Evolutionary conservation across 139 green algal genomes (phyloP).

Genomic region (Closterium sp.): DNA sequence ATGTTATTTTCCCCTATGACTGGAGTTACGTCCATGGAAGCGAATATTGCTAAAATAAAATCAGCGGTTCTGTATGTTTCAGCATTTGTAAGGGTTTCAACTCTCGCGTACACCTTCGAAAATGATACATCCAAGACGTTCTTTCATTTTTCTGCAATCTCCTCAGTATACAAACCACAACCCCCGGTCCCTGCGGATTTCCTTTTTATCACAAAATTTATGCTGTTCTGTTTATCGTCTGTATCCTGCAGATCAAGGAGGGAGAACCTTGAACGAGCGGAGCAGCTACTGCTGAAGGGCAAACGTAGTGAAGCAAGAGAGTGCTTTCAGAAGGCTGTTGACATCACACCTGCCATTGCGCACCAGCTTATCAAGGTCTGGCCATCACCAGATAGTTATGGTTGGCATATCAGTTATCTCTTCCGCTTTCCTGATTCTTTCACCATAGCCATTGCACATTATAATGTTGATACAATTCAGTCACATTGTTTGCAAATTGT

Average conservation of each 20-base stretch:
- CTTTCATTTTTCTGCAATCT: not conserved
- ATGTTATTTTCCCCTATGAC: conserved; percentile 5
- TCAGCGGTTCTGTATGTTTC: too few relatives aligned
- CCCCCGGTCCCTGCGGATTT: not conserved
- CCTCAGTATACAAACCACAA: not conserved
- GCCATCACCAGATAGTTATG: not conserved
- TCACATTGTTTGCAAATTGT: not conserved
- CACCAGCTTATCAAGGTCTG: conserved; percentile 59
- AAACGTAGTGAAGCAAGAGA: conserved; percentile 64
- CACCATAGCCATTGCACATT: not conserved
- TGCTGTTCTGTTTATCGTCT: not conserved
- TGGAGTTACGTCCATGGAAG: not conserved
- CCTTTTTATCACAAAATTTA: not conserved
- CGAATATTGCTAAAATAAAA: too few relatives aligned
- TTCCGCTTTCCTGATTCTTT: not conserved
- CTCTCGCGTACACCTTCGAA: not conserved
- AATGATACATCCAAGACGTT: not conserved
- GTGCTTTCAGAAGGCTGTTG: conserved; percentile 76
- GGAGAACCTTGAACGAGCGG: not conserved
- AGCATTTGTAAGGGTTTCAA: too few relatives aligned
- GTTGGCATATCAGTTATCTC: too few relatives aligned
- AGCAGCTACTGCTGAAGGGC: not conserved
- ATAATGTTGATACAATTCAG: not conserved
- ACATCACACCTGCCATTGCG: conserved; percentile 83
- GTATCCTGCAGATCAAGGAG: not conserved